These are phyloP conservation scores for Candida neerlandica DNA, from an alignment of 1,139 yeast species.

Conservation along the genomic window DNA sequence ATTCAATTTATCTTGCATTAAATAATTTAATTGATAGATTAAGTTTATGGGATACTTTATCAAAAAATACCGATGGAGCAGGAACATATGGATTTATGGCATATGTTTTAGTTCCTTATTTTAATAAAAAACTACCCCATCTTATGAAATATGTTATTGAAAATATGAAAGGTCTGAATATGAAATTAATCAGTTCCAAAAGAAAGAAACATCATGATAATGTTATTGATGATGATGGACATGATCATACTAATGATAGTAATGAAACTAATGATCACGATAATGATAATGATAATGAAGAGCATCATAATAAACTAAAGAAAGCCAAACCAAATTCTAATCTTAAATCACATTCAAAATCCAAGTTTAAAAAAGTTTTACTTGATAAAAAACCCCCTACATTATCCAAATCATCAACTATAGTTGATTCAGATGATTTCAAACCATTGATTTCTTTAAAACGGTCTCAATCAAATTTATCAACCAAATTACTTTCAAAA, in stretches of 20 bases:
- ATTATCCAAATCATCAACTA: conserved; percentile 11
- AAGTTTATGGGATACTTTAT: conserved; percentile 56
- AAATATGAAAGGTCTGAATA: conserved; percentile 51
- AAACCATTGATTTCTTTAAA: conserved; percentile 37
- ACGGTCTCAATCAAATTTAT: conserved; percentile 46
- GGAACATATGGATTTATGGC: conserved; percentile 52
- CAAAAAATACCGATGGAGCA: conserved; percentile 35
- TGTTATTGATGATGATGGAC: conserved; percentile 3
- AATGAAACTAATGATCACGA: too few relatives aligned
- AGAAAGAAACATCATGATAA: conserved; percentile 7
- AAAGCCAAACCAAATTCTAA: not conserved
- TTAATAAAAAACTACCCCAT: conserved; percentile 49
- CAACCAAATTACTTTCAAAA: conserved; percentile 40
- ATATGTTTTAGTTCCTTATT: conserved; percentile 58
- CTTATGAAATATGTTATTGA: conserved; percentile 50
- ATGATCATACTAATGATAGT: too few relatives aligned
- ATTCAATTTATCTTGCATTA: conserved; percentile 26
- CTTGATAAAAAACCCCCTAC: conserved; percentile 13
- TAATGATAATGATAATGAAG: conserved; percentile 3
- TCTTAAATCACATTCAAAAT: not conserved
- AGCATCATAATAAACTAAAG: not conserved
- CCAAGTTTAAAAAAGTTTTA: conserved; percentile 16
- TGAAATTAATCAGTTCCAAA: conserved; percentile 24
- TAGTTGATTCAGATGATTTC: conserved; percentile 21
- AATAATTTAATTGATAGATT: conserved; percentile 55